Evolutionary conservation across 306 rosid genomes (phyloP), one percentile per base, ranked within the genome.

Genomic region (Vicia faba): DNA sequence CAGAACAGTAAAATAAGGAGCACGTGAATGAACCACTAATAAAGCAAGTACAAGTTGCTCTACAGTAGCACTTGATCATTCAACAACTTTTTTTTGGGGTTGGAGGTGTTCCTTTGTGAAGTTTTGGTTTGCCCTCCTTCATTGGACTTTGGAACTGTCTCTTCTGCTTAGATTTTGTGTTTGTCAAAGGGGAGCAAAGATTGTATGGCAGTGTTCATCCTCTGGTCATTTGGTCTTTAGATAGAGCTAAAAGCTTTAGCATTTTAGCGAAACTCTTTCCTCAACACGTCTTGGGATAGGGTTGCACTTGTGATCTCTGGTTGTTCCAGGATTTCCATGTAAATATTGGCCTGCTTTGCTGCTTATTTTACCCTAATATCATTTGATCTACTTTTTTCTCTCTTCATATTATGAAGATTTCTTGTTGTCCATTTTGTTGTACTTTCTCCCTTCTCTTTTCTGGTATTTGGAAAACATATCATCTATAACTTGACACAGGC

Each of bases 101-200:
- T 1, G 33, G 53, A 44, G 38, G 50, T 7, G 33, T 13, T 58
- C 44, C 57, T 43, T 31, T 44, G 35, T 57, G 31, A 41, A 11
- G 36, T 28, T 69, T 41, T 18, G 23, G 35, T 15, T n/a, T 50
- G 23, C 29, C 53, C 62, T 12, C 23, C 23, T 20, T 20, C 23
- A 20, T 20, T 20, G 23, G 23, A 20, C 23, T 1, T 26, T 16
- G 55, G 29, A 69, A 69, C 43, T 55, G 74, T 43, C 33, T 62
- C 23, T 50, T 50, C 53, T 51, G 40, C 56, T 3, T 38, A 36
- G 43, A 41, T 60, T 70, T 69, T 55, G 11, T 7, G 41, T 69
- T 40, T 60, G 50, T 60, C 44, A 71, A 70, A 46, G 28, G 68
- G 36, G 38, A 50, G 49, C 43, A 61, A 50, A 54, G 28, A 14